Percentiles rank a stretch among this genome's conserved stretches.
Conservation (phyloP, 148 eudicot genomes). For the Amaranthus cruentus region DNA sequence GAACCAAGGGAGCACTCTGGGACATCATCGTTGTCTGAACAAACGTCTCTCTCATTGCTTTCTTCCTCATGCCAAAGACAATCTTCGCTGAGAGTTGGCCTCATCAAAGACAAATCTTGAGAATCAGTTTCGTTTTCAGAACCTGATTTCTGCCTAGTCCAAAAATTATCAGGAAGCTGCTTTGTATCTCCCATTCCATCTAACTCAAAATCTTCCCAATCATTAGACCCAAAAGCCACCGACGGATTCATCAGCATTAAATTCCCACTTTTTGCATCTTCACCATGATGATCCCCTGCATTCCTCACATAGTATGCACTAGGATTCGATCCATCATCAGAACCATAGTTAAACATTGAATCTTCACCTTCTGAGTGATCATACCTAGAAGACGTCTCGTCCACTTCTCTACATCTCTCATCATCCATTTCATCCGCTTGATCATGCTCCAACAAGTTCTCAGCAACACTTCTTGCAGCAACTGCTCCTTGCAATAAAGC, state of each 20-base stretch:
- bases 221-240: slow-evolving; percentile 78
- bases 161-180: slow-evolving; percentile 30
- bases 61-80: slow-evolving; percentile 25
- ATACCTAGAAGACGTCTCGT: slow-evolving; percentile 51
- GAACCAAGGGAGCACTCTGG: slow-evolving; percentile 25
- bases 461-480: slow-evolving; percentile 30
- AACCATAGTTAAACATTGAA: slow-evolving; percentile 71
- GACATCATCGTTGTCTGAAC: slow-evolving; percentile 21
- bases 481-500: slow-evolving; percentile 31
- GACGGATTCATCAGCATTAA: slow-evolving; percentile 55
- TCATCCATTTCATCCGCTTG: slow-evolving; percentile 35
- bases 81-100: slow-evolving; percentile 16
- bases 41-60: slow-evolving; percentile 20
- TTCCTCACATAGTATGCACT: slow-evolving; percentile 32
- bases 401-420: slow-evolving; percentile 50
- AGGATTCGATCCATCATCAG: slow-evolving; percentile 53
- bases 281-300: slow-evolving; percentile 19
- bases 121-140: slow-evolving; percentile 20
- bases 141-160: slow-evolving; percentile 23
- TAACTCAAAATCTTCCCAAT: slow-evolving; percentile 79
- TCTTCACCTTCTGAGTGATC: slow-evolving; percentile 91
- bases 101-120: slow-evolving; percentile 24
- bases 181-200: slow-evolving; percentile 34
- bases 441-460: slow-evolving; percentile 25
- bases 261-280: slow-evolving; percentile 30